phyloP scores from a whole-genome alignment of 345 rosid genomes.

The Populus tremula region DNA sequence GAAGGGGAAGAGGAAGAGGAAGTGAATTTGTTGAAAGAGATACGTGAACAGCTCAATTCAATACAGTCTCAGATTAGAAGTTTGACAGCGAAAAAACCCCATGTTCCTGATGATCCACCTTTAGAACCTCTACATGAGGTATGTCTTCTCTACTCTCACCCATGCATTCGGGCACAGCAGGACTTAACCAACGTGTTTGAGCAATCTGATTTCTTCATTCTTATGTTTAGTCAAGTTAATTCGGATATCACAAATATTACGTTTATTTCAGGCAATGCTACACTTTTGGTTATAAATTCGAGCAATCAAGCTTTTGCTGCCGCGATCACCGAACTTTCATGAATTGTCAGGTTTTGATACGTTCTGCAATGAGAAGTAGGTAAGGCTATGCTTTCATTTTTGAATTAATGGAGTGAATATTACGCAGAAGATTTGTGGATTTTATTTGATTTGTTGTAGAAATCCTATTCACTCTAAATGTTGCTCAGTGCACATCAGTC shows the following conservation, averaged over 20 bases:
- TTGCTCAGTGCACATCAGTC: not conserved
- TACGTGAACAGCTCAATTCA: conserved; percentile 57
- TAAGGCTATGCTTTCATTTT: not conserved
- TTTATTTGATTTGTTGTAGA: not conserved
- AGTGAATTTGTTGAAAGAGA: conserved; percentile 56
- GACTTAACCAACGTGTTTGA: too few relatives aligned
- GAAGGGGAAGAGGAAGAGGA: conserved; percentile 48
- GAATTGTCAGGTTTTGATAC: not conserved
- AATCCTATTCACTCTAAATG: not conserved
- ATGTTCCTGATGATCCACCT: conserved; percentile 25
- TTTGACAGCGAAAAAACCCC: conserved; percentile 36
- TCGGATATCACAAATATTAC: conserved; percentile 9
- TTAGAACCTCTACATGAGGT: conserved; percentile 45
- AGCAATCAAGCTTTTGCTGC: conserved; percentile 1
- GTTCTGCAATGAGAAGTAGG: not conserved
- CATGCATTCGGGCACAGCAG: not conserved
- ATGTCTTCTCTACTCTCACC: conserved; percentile 12
- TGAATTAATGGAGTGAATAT: not conserved
- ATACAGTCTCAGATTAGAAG: conserved; percentile 57
- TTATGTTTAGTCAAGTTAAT: not conserved
- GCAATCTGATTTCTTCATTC: not conserved
- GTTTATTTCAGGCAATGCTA: conserved; percentile 66
- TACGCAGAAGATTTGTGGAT: not conserved
- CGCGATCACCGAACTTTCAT: not conserved
- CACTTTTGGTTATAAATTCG: conserved; percentile 65